Evolutionary conservation across 2,329 filamentous ascomycete species (phyloP), one percentile per base, ranked within the genome.

Genomic region (Nigrospora osmanthi): DNA sequence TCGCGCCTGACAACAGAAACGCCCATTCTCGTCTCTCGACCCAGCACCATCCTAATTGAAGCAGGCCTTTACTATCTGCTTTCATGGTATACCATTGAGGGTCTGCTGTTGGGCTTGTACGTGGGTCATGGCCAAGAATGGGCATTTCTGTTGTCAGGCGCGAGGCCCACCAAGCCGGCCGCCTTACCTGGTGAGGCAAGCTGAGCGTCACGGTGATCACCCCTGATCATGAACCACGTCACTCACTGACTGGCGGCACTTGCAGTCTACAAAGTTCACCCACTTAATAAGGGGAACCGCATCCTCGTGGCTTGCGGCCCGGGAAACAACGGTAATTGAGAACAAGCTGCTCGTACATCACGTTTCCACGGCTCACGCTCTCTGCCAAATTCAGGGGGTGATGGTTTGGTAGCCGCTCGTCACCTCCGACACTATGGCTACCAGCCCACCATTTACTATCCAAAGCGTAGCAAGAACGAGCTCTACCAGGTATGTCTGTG

Each of bases 361-460:
- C 32, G 42, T 7, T 3, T 28, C 23, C 5, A 7, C 23, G 23
- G 23, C 23, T 28, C 23, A 28, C 23, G 23, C 23, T 28, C 51
- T 15, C 52, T 54, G 40, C 50, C 42, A n/a, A 23, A 35, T 37
- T 31, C 43, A 90, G 88, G 93, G 50, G 93, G 93, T 34, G 93
- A 98, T 64, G 93, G 93, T 3, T 79, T 98, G 3, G 93, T 98
- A 28, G 90, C 91, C 40, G 93, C 93, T 43, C 83, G 93, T 23
- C 93, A 98, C 65, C 77, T 98, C 6, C 81, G 80, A 61, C 87
- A 95, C 60, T 97, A 94, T 62, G 91, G 93, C 49, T 98, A 97
- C 67, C 78, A 79, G 19, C 90, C 91, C 4, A 85, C 81, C 10
- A 74, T 98, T 38, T 97, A 93, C 70, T 97, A 95, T 59, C 93